A percentile compares a stretch with the other conserved stretches of the same genome.
These are phyloP conservation scores for Serendipita sp. DNA, from an alignment of 768 basidiomycete genomes.

Conservation along the genomic window DNA sequence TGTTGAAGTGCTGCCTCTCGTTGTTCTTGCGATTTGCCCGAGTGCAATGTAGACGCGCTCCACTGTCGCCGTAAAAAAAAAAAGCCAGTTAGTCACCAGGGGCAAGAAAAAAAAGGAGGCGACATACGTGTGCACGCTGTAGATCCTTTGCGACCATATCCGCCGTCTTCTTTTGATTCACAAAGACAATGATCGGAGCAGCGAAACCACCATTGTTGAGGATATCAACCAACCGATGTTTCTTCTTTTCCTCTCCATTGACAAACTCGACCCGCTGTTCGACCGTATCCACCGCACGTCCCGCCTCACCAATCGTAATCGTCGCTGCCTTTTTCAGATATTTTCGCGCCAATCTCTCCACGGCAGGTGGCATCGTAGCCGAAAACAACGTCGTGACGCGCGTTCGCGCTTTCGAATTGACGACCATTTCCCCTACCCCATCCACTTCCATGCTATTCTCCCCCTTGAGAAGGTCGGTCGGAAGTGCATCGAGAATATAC, in stretches of 20 bases:
- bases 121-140: constrained; percentile 66
- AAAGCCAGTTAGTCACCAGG: constrained; percentile 6
- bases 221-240: constrained; percentile 80
- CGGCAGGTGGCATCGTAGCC: constrained; percentile 96
- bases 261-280: constrained; percentile 94
- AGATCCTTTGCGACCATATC: constrained; percentile 96
- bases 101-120: background rate
- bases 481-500: constrained; percentile 87
- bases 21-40: constrained; percentile 95
- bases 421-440: constrained; percentile 21
- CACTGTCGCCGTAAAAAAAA: constrained; percentile 32
- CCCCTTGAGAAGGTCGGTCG: constrained; percentile 73
- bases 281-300: constrained; percentile 94
- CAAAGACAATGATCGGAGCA: constrained; percentile 94
- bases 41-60: constrained; percentile 83
- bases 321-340: constrained; percentile 85
- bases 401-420: constrained; percentile 50
- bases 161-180: constrained; percentile 98
- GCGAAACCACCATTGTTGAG: constrained; percentile 70
- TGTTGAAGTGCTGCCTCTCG: constrained; percentile 83
- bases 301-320: constrained; percentile 96
- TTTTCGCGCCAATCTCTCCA: constrained; percentile 86
- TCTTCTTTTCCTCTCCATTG: constrained; percentile 88
- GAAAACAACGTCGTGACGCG: constrained; percentile 94
- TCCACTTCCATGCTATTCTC: constrained; percentile 64